Conservation (phyloP, 345 rosid species). For the Salix koriyanagi region DNA sequence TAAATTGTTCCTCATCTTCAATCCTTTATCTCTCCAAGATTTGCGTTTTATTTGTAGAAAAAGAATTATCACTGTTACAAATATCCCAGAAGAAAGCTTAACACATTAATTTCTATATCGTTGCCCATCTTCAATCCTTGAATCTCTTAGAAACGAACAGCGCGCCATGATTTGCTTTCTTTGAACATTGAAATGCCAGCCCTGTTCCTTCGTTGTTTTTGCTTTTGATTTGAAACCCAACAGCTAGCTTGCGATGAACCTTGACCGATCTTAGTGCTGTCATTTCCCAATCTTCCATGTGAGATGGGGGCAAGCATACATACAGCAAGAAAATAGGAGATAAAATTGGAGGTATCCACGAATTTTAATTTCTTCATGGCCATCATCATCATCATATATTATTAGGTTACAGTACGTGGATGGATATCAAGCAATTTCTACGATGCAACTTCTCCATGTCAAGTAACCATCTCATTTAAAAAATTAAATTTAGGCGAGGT, state of each 20-base stretch:
- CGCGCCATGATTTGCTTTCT: neutral
- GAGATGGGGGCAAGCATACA: no score
- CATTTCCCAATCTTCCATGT: constrained; percentile 4
- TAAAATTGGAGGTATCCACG: neutral
- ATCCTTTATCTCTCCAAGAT: neutral
- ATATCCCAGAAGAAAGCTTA: no score
- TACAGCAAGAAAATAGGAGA: neutral
- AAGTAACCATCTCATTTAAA: no score
- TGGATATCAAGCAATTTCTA: neutral
- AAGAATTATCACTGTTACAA: no score
- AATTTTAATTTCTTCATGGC: neutral
- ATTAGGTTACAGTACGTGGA: neutral
- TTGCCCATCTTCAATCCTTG: neutral
- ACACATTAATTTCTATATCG: no score
- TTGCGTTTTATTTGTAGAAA: neutral
- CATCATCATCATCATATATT: neutral
- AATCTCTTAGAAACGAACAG: neutral
- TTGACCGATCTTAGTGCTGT: neutral
- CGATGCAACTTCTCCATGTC: no score
- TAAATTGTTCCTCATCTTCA: neutral
- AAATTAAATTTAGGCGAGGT: no score
- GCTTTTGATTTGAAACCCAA: neutral
- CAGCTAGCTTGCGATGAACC: neutral
- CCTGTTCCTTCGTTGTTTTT: neutral
- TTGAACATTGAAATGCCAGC: neutral